Evolutionary conservation across 106 monocot species (phyloP), one percentile per base, ranked within the genome.

Genomic region (Apostasia shenzhenica): DNA sequence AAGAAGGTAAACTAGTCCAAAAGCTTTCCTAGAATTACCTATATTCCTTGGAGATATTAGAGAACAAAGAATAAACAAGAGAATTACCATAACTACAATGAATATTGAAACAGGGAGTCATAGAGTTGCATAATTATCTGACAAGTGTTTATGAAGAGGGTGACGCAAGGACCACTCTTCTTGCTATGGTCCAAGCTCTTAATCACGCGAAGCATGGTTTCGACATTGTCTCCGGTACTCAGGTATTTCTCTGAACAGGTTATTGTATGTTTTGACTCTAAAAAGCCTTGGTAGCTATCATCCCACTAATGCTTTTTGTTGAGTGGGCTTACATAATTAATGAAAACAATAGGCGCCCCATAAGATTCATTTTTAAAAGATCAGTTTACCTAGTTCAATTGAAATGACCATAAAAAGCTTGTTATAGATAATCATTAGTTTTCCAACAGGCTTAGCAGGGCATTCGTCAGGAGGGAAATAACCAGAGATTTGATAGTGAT

Each of bases 121-220:
- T 94, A 38, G 94, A 94, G 81, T 73, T 94, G 90, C 94, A 94
- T 70, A 94, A 90, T 55, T 85, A 94, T 54, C 67, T 94, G 39
- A 94, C 94, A 7, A 90, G 94, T 46, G 94, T 94, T 6, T 94
- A 94, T 46, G 94, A 94, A 74, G 94, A 94, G 69, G 80, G 90
- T 8, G 94, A 94, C 77, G 94, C 94, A 48, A 82, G 94, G 61
- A 82, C 87, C 5, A 90, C 94, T 6, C 90, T 94, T 9, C 84
- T 94, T 8, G 77, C 94, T 45, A 94, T 94, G 94, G 87, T 94
- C 54, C 94, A 94, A 70, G 94, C 94, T 66, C 80, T 94, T 54
- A 94, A 87, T 61, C 94, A 90, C 66, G 90, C 86, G 44, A 94
- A 94, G 76, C 68, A 84, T 81, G 94, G 94, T 7, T 81, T 83